phyloP scores from a whole-genome alignment of 106 monocot genomes.

The Narthecium ossifragum region DNA sequence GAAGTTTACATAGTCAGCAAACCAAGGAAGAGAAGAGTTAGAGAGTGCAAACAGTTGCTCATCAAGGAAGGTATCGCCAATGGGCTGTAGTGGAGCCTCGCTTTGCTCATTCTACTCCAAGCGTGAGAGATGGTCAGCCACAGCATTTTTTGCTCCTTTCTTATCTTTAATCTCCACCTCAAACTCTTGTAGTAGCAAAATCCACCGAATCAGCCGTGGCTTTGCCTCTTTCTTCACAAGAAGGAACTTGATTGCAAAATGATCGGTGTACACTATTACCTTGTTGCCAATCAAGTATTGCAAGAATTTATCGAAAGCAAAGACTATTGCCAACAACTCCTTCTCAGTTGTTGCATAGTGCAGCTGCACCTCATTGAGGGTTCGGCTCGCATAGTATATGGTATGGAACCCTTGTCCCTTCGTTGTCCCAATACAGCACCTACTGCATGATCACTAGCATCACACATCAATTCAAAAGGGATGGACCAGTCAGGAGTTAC shows the following conservation, averaged over 20 bases:
- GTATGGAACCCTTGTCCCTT: not conserved
- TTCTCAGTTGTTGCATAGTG: not conserved
- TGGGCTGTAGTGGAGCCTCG: not conserved
- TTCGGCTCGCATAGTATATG: not conserved
- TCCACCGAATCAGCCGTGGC: constrained; percentile 1
- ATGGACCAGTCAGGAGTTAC: not conserved
- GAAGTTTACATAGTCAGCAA: not conserved
- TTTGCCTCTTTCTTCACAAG: too few species aligned
- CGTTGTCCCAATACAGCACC: not conserved
- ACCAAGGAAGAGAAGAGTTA: not conserved
- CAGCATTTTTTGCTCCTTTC: not conserved
- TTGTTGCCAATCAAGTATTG: not conserved
- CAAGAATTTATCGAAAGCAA: not conserved
- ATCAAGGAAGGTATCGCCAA: not conserved
- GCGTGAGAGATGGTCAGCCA: not conserved
- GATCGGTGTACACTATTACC: not conserved
- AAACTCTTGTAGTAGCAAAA: not conserved
- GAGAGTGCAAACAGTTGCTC: not conserved
- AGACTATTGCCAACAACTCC: not conserved
- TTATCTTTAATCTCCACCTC: not conserved
- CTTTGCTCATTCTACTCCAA: not conserved
- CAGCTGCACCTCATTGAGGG: not conserved
- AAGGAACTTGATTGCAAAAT: not conserved
- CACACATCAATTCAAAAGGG: not conserved
- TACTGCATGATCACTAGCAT: not conserved